Evolutionary conservation across 345 rosid genomes (phyloP), one percentile per base, ranked within the genome.

Genomic region (Noccaea bulbosa): DNA sequence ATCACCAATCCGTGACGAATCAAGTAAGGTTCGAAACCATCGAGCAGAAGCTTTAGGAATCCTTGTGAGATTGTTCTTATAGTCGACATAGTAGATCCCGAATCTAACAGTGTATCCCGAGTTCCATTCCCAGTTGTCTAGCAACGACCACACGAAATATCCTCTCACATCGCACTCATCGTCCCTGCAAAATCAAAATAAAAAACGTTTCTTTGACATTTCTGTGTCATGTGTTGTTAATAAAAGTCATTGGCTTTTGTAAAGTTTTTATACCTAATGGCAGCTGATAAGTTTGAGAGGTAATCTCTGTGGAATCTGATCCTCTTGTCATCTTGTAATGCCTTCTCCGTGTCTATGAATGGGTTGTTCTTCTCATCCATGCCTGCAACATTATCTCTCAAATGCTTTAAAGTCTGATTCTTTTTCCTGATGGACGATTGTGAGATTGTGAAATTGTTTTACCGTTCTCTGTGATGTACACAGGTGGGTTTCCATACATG

Each of bases 71-170:
- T 91, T 93, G 34, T 87, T 83, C 65, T 72, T 87, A 78, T 84
- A 89, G 47, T 93, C 96, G 37, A 91, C 88, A 71, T 77, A 84
- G 76, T 93, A 89, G 11, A 91, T 84, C 75, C 96, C 93, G 32
- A 93, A 93, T 49, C 97, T 79, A 11, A 93, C 97, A 0, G 97
- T 91, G 69, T 88, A 91, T 30, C 96, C 96, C 5, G 82, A 85
- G 82, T 89, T 93, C 98, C 98, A 91, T 67, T 93, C 98, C 97
- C 91, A 91, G 62, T 93, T 93, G 76, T 93, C 98, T 3, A 89
- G 87, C 91, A 90, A 77, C 12, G 96, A 91, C 98, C 96, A 91
- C 11, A 80, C 84, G 53, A 88, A 93, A 50, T 88, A 93, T 4
- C 97, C 96, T 2, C 83, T 84, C 5, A 90, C 76, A 24, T 90